Evolutionary conservation across 345 rosid species (phyloP), one percentile per base, ranked within the genome.

Genomic region (Toxicodendron radicans): DNA sequence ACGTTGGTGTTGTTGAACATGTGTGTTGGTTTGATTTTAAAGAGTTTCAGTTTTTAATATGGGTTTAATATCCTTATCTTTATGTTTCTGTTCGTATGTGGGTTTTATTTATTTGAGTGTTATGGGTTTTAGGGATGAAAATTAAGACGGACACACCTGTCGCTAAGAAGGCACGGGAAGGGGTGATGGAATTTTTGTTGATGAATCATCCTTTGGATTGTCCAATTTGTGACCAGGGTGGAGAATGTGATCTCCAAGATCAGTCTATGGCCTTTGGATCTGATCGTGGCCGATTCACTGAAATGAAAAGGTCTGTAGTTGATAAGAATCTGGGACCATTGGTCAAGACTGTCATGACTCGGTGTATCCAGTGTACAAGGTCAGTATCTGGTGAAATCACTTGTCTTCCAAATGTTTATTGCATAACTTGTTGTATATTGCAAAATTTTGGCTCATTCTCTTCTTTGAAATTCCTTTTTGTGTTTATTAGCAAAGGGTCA

Each of bases 241-340:
- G 98, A 73, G 99, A 95, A 66, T 93, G 99, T 79, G 99, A 95
- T 86, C 97, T 95, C 69, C 99, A 95, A 76, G 99, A 95, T 83
- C 99, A 96, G 81, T 93, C 97, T 59, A 96, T 96, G 99, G 99
- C 99, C 65, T 96, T 96, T 79, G 99, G 99, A 56, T 90, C 99
- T 62, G 99, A 96, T 66, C 94, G 99, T 59, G 98, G 98, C 64
- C 88, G 99, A 71, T 95, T 95, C 81, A 91, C 97, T 64, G 99
- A 95, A 76, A 82, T 92, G 87, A 95, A 95, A 83, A 89, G 97
- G 81, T 93, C 99, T 18, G 99, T 95, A 13, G 99, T 95, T 24
- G 99, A 95, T 77, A 95, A 95, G 85, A 95, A 95, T 70, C 97
- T 95, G 45, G 99, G 98, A 66, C 99, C 99, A 65, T 82, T 95